A percentile compares a stretch with the other conserved stretches of the same genome.
Evolutionary conservation across 2,329 filamentous ascomycete species (phyloP).

Genomic region (Mollisia scopiformis): DNA sequence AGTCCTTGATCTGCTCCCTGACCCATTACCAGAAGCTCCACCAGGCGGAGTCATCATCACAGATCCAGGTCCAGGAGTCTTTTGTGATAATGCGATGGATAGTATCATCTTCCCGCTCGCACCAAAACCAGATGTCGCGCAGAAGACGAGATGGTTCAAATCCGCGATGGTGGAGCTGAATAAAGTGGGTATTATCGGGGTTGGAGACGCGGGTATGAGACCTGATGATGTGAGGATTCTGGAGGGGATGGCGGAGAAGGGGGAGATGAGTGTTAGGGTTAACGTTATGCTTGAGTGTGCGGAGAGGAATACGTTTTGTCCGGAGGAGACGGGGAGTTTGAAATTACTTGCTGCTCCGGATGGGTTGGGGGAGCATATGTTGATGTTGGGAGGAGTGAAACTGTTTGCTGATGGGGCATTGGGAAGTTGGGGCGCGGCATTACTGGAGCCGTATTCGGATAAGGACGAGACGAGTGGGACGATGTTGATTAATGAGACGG

Average conservation of each 20-base stretch:
- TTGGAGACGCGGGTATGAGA: slow-evolving; percentile 68
- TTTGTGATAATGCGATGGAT: slow-evolving; percentile 76
- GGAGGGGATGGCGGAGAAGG: slow-evolving; percentile 49
- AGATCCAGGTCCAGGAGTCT: slow-evolving; percentile 66
- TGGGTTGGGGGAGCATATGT: slow-evolving; percentile 28
- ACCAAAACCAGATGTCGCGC: slow-evolving; percentile 56
- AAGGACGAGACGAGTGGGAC: slow-evolving; percentile 63
- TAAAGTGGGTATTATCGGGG: slow-evolving; percentile 66
- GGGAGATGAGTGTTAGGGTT: slow-evolving; percentile 64
- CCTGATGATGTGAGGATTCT: slow-evolving; percentile 58
- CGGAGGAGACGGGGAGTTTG: slow-evolving; percentile 48
- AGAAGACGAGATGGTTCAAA: slow-evolving; percentile 56
- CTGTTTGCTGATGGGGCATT: slow-evolving; percentile 72
- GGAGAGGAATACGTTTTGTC: slow-evolving; percentile 66
- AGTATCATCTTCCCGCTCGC: slow-evolving; percentile 55
- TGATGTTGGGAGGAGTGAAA: slow-evolving; percentile 67
- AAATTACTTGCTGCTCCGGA: slow-evolving; percentile 23
- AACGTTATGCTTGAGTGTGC: slow-evolving; percentile 72
- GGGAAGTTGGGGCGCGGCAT: slow-evolving; percentile 71
- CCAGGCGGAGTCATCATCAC: slow-evolving; percentile 67
- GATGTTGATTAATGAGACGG: slow-evolving; percentile 66
- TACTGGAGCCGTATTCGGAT: slow-evolving; percentile 72
- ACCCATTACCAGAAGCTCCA: slow-evolving; percentile 47
- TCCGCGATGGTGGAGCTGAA: slow-evolving; percentile 66
- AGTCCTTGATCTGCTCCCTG: slow-evolving; percentile 62